These are phyloP conservation scores for Aspergillus texensis DNA, from an alignment of 2,329 filamentous ascomycete genomes.

Conservation along the genomic window DNA sequence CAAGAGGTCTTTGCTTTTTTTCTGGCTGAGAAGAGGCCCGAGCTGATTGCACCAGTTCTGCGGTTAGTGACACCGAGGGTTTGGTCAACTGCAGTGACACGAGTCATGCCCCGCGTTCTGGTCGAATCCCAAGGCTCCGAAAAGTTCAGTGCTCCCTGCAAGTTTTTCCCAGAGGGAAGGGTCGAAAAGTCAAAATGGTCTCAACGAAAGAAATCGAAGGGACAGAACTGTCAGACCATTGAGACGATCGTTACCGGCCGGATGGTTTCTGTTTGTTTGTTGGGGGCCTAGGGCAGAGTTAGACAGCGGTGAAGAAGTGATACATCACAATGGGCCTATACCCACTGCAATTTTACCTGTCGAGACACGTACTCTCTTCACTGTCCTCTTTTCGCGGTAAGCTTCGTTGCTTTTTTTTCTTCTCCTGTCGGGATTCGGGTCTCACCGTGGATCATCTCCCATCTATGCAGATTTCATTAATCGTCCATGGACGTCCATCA, in stretches of 20 bases:
- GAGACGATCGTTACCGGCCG: neutral
- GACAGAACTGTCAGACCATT: neutral
- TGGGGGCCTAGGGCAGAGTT: neutral
- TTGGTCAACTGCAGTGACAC: neutral
- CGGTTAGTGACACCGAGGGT: neutral
- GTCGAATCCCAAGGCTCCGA: neutral
- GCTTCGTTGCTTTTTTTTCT: neutral
- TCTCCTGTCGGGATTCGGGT: neutral
- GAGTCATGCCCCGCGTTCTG: constrained; percentile 1
- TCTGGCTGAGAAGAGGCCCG: neutral
- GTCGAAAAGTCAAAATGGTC: neutral
- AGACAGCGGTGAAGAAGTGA: neutral
- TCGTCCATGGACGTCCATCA: no score
- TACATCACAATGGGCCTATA: neutral
- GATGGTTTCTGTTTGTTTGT: neutral
- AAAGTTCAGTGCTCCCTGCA: neutral
- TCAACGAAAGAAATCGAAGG: neutral
- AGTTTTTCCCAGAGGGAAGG: neutral
- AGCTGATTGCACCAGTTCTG: neutral
- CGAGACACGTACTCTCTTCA: neutral
- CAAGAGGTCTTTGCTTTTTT: neutral
- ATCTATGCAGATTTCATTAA: no score
- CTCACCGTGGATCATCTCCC: neutral
- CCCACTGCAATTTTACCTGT: neutral
- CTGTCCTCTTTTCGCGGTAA: neutral